Evolutionary conservation across 129 eudicot genomes (phyloP).

Genomic region (Apium graveolens): DNA sequence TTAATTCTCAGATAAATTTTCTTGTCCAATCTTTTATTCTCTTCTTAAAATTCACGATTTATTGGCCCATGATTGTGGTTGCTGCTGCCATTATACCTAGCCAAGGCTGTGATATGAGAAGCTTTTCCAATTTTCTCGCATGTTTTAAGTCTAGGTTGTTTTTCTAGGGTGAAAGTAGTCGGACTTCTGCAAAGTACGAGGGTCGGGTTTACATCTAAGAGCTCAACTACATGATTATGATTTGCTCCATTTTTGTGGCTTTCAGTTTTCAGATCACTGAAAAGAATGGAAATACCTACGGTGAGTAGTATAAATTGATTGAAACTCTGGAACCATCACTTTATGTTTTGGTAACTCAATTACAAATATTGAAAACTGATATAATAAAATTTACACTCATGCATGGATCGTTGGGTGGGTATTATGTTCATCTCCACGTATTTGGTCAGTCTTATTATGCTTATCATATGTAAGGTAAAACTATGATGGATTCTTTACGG

Average conservation of each 20-base stretch:
- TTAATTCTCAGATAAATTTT: conserved; percentile 39
- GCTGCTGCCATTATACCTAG: conserved; percentile 38
- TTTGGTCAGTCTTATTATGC: conserved; percentile 34
- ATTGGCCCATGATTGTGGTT: conserved; percentile 32
- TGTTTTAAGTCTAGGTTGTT: conserved; percentile 28
- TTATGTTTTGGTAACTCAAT: not conserved
- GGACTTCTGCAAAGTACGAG: conserved; percentile 13
- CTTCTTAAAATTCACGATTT: not conserved
- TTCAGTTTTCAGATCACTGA: conserved; percentile 7
- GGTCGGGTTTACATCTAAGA: conserved; percentile 15
- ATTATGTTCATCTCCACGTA: conserved; percentile 33
- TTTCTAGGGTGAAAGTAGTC: conserved; percentile 21
- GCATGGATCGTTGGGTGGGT: conserved; percentile 33
- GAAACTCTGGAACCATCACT: conserved; percentile 15
- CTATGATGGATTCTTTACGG: conserved; percentile 27
- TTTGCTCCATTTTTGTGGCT: not conserved
- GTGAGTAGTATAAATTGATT: conserved; percentile 14
- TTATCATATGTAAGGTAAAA: conserved; percentile 27
- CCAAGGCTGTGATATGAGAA: conserved; percentile 36
- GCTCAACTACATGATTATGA: conserved; percentile 14
- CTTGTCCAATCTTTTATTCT: no score
- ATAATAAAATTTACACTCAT: not conserved
- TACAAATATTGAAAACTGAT: not conserved
- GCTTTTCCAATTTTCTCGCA: conserved; percentile 28
- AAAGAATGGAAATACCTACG: conserved; percentile 13